phyloP scores from a whole-genome alignment of 2,329 filamentous ascomycete species.

The Mycogone perniciosa region DNA sequence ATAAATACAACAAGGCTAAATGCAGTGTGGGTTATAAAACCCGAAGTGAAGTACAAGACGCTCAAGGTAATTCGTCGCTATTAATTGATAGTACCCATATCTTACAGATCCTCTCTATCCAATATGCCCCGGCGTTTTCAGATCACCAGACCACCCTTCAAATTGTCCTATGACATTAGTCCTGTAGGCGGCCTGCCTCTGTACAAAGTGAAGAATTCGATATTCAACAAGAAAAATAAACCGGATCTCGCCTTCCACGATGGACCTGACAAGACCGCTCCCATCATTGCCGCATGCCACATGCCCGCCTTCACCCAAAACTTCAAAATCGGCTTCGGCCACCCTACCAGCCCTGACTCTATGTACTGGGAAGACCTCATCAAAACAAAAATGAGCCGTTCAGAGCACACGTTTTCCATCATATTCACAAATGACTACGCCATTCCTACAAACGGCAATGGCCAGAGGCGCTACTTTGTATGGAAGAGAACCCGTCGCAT shows the following conservation, averaged over 20 bases:
- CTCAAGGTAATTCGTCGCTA: not conserved
- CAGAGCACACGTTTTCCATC: conserved; percentile 8
- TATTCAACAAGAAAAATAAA: not conserved
- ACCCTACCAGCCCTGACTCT: conserved; percentile 5
- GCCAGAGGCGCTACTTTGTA: conserved; percentile 5
- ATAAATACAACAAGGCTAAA: no score
- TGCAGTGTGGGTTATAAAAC: not conserved
- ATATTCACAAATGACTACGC: not conserved
- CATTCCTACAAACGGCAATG: conserved; percentile 1
- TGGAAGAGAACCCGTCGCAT: conserved; percentile 16
- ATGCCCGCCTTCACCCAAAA: conserved; percentile 13
- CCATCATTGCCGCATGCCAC: conserved; percentile 14
- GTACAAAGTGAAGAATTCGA: conserved; percentile 11
- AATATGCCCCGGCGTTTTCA: conserved; percentile 4
- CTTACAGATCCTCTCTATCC: not conserved
- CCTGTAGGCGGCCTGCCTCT: conserved; percentile 1
- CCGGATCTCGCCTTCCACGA: conserved; percentile 15
- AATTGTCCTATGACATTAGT: conserved; percentile 4
- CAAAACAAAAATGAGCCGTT: conserved; percentile 4
- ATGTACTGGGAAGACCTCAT: conserved; percentile 18
- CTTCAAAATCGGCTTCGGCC: conserved; percentile 17
- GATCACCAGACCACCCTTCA: conserved; percentile 4
- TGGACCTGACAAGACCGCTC: conserved; percentile 5
- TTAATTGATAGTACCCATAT: not conserved
- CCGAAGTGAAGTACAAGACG: not conserved